Base-by-base conservation (phyloP, 176 grass and related monocot genomes). In the Phoenix roebelenii region DNA sequence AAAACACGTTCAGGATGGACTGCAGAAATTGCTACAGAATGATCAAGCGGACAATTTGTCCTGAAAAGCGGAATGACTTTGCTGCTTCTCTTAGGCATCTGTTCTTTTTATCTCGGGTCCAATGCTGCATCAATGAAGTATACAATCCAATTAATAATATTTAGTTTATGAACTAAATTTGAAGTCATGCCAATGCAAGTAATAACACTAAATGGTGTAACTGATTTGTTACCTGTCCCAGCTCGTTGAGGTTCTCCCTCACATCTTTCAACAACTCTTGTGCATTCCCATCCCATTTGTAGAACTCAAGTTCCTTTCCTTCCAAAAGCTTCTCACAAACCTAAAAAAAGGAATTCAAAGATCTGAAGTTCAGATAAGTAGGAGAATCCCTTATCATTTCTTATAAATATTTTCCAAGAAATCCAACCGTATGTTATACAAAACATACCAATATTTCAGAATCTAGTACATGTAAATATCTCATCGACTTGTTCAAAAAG, bases 61-160 rank as follows among this genome's bases (percentile, higher is more conserved):
- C 93, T 60, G 79, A 55, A 74, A 73, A 81, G 44, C 80, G 75
- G 55, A 92, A 92, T 63, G 87, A 91, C 72, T 92, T 98, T 7
- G 59, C 59, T 49, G 84, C 63, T 75, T 98, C 93, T 74, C 72
- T 88, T 66, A 98, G 78, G 63, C 93, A 92, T 52, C 71, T 67
- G 55, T 78, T 92, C 77, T 86, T 98, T 59, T 83, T 84, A 58
- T 92, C 80, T 50, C 93, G 84, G 62, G 87, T 70, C 93, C 87
- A 98, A 49, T 98, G 84, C 93, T 92, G 84, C 56, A 76, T 4
- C 48, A 49, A 25, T 49, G 60, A 25, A 73, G 39, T 63, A 44
- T 9, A n/a, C 49, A 44, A 55, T 44, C 35, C 35, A 10, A 61
- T 20, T 16, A 72, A 32, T 54, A 60, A 22, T 5, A 17, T 23